Percentiles rank a stretch among this genome's conserved stretches.
These are phyloP conservation scores for Eucalyptus pauciflora DNA, from an alignment of 345 rosid genomes.

Conservation along the genomic window DNA sequence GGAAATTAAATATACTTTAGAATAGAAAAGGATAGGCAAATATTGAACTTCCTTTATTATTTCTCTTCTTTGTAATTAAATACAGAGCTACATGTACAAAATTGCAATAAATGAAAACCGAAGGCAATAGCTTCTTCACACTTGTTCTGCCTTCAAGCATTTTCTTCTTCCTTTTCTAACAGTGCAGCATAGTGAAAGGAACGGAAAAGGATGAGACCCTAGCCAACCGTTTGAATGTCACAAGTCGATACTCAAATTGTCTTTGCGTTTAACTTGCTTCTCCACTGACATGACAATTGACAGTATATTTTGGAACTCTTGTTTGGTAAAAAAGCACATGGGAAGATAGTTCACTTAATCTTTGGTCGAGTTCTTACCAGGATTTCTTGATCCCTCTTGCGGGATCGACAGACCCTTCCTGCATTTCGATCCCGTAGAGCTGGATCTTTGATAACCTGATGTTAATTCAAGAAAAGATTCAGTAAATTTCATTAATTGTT, in stretches of 20 bases:
- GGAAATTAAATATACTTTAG: too few species aligned
- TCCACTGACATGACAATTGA: background rate
- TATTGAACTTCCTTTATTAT: too few species aligned
- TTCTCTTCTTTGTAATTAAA: too few species aligned
- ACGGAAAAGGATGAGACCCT: background rate
- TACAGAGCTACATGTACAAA: too few species aligned
- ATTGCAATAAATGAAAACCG: too few species aligned
- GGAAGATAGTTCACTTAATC: background rate
- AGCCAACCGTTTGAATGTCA: background rate
- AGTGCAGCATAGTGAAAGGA: background rate
- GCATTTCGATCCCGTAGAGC: slow-evolving; percentile 4
- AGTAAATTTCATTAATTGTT: background rate
- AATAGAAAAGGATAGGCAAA: too few species aligned
- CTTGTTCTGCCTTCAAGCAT: too few species aligned
- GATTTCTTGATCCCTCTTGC: background rate
- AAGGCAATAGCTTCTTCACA: too few species aligned
- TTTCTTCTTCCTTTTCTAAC: too few species aligned
- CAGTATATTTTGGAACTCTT: background rate
- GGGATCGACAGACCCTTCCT: background rate
- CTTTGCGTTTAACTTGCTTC: background rate
- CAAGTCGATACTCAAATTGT: background rate
- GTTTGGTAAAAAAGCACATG: background rate
- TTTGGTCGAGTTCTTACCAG: background rate
- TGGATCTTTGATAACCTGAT: background rate
- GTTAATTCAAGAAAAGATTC: background rate